A percentile compares a stretch with the other conserved stretches of the same genome.
phyloP scores from a whole-genome alignment of 2,329 filamentous ascomycete genomes.

The Ceratocystis eucalypticola region DNA sequence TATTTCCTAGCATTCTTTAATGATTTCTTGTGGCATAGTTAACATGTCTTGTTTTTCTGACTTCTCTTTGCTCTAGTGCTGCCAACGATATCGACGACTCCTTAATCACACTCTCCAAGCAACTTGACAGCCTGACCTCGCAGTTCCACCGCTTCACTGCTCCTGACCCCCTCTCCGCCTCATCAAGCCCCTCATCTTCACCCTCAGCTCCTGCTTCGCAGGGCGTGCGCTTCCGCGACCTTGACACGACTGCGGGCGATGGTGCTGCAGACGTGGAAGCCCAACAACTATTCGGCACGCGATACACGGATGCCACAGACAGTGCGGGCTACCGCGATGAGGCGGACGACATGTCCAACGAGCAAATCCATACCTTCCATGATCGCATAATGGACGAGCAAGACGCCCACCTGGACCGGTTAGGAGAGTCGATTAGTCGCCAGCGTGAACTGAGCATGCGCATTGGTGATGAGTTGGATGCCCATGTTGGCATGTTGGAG shows the following conservation, averaged over 20 bases:
- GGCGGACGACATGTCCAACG: conserved; percentile 53
- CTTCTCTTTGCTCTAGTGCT: conserved; percentile 27
- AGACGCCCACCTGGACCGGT: conserved; percentile 77
- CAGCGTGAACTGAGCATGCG: conserved; percentile 89
- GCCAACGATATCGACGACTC: conserved; percentile 45
- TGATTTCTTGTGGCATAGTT: too few relatives aligned
- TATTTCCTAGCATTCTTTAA: neutral
- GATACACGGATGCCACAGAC: conserved; percentile 53
- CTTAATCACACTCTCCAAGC: conserved; percentile 53
- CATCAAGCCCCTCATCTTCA: conserved; percentile 38
- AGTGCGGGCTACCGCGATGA: conserved; percentile 46
- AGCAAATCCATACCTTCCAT: conserved; percentile 80
- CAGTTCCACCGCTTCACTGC: conserved; percentile 62
- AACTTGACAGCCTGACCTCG: conserved; percentile 61
- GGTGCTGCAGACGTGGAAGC: conserved; percentile 27
- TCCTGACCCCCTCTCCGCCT: conserved; percentile 35
- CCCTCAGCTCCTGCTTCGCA: conserved; percentile 34
- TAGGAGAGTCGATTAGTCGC: conserved; percentile 75
- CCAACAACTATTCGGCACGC: conserved; percentile 36
- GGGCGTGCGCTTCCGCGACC: conserved; percentile 76
- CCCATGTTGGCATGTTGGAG: conserved; percentile 76
- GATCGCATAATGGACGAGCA: conserved; percentile 69
- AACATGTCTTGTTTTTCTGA: neutral
- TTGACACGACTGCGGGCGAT: conserved; percentile 28
- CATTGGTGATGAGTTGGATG: conserved; percentile 90